Base-by-base conservation (phyloP, 1,284 basidiomycete genomes). In the Fomitiporia mediterranea region DNA sequence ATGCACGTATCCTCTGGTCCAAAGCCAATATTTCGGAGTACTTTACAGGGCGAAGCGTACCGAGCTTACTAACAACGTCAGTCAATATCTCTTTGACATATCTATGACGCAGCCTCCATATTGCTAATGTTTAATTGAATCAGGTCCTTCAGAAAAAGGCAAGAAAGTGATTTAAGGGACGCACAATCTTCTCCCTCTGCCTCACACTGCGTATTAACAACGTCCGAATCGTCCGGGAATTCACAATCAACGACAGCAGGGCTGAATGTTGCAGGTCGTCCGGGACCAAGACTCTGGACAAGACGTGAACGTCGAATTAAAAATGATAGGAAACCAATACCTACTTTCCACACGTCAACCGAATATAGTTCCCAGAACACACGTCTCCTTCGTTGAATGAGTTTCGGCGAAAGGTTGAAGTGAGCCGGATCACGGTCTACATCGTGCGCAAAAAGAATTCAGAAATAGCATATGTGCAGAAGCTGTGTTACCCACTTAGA, bases 21-120 rank as follows among this genome's bases (percentile, higher is more conserved):
- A 56, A 25, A 15, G 30, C 50, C 7, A 60, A 21, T 13, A 60
- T 56, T 37, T 56, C 55, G 13, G 58, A 60, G 21, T 60, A 60
- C 37, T 60, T 60, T 27, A 56, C 13, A 8, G 55, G 30, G 19
- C 44, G 30, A 17, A 40, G 38, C 15, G 49, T 21, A 25, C 27
- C 23, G 4, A 59, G 57, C 23, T 51, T 55, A 19, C 27, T 42
- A 35, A 44, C 19, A 11, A 57, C 27, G 2, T 47, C 43, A 21
- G 21, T 38, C 34, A 46, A 17, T n/a, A 55, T n/a, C 17, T 49
- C 35, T 37, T 55, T 55, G 11, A 32, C 27, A 49, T 35, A 39
- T 37, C 47, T 4, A 19, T 49, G 40, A 6, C 19, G 23, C 13
- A 43, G 32, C 9, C 21, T 7, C 47, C 28, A 21, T 8, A 43